Conservation (phyloP, 805 yeast genomes). For the Saturnispora quitensis region DNA sequence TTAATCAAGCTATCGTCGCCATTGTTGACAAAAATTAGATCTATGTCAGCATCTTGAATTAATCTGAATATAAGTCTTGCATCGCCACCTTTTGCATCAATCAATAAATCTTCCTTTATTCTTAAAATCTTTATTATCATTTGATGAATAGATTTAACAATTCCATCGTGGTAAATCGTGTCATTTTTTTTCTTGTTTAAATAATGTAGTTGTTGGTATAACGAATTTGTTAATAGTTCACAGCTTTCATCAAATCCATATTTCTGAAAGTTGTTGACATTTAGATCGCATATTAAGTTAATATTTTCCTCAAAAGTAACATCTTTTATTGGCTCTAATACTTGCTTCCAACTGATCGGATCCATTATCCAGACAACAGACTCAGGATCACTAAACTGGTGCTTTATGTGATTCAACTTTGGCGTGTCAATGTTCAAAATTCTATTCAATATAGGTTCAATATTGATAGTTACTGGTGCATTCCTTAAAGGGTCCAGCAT, state of each 20-base stretch:
- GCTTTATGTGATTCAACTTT: not conserved
- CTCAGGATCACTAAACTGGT: not conserved
- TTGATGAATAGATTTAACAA: not conserved
- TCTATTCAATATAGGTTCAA: not conserved
- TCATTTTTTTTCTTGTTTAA: not conserved
- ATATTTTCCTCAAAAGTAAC: not conserved
- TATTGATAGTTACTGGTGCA: not conserved
- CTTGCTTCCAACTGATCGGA: conserved; percentile 1
- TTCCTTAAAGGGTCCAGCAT: conserved; percentile 3
- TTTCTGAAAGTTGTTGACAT: not conserved
- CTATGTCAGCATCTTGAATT: conserved; percentile 9
- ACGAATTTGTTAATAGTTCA: not conserved
- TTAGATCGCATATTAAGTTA: not conserved
- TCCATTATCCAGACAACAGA: not conserved
- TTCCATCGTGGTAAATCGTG: not conserved
- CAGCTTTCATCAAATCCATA: conserved; percentile 1
- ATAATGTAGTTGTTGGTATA: conserved; percentile 7
- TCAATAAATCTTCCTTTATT: not conserved
- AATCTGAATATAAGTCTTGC: conserved; percentile 7
- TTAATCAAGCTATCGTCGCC: not conserved
- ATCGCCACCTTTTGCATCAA: conserved; percentile 1
- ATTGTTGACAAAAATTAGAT: conserved; percentile 4
- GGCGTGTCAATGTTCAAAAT: not conserved
- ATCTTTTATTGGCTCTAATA: not conserved
- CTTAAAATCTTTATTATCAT: not conserved